These are phyloP conservation scores for Cryphonectria japonica DNA, from an alignment of 2,329 filamentous ascomycete genomes.

Conservation along the genomic window DNA sequence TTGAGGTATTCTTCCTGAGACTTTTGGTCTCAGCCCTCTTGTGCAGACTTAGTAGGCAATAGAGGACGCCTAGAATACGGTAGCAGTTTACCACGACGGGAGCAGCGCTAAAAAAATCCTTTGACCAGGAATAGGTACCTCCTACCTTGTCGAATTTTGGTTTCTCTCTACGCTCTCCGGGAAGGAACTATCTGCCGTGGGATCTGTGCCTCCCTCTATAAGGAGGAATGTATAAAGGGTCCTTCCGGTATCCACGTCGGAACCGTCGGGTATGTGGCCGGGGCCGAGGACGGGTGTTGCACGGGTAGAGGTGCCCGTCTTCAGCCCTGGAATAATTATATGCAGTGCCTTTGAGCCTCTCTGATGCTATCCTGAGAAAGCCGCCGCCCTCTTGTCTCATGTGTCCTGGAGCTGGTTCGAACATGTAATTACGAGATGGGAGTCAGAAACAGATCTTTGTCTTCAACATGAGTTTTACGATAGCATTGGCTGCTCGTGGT, in stretches of 20 bases:
- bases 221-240: neutral
- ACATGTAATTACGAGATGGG: no score
- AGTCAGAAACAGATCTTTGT: no score
- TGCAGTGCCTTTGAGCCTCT: neutral
- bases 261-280: slow-evolving; percentile 10
- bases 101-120: neutral
- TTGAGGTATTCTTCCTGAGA: neutral
- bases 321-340: neutral
- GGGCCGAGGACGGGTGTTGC: neutral
- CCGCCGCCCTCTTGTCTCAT: neutral
- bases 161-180: neutral
- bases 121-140: neutral
- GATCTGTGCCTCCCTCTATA: neutral
- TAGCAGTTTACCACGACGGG: neutral
- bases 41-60: neutral
- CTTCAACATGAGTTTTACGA: neutral
- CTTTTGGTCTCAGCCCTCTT: neutral
- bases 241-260: neutral
- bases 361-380: neutral
- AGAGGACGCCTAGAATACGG: neutral
- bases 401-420: neutral
- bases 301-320: neutral
- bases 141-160: neutral
- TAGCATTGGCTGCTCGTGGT: neutral
- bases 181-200: neutral